Evolutionary conservation across 2,329 filamentous ascomycete species (phyloP), one percentile per base, ranked within the genome.

Genomic region (Penicillium sp.): DNA sequence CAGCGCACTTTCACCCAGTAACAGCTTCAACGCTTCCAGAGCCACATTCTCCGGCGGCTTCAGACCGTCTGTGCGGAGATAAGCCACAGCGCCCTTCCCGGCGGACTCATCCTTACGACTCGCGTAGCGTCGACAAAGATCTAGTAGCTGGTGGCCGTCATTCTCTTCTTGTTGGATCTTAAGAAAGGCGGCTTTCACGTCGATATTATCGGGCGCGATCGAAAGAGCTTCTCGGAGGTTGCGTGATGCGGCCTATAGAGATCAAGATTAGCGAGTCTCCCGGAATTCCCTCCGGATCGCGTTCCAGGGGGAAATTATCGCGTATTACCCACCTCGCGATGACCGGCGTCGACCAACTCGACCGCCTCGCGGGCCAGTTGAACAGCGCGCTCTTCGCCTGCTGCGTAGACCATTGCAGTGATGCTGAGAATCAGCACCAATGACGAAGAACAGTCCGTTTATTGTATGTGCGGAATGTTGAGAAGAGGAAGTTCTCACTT

Each of bases 181-280:
- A 38, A 75, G 56, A 43, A 79, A 74, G 26, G 76, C 75, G 28
- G 70, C 67, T 61, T 74, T 76, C 49, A 79, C 75, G 42, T 75
- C 67, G 12, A 69, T 59, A 52, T 76, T 73, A 26, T 77, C 71
- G 33, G 76, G 73, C 23, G 74, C 75, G 29, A 79, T 65, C 26
- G 74, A 70, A 43, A 76, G 70, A n/a, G 77, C 77, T 68, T 79
- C 76, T 64, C 75, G 73, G 49, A 79, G 68, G 58, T 76, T 77
- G 57, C 75, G 66, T 39, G 75, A 75, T 34, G 76, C 76, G 51
- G 75, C 72, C 76, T 79, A 52, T 48, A 44, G 23, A 48, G 23
- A 18, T 26, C 15, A 29, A 16, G 8, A 16, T 33, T 9, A 26
- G 42, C 33, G 8, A 45, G 28, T 6, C 8, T 33, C 13, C 21